Evolutionary conservation across 2,329 filamentous ascomycete genomes (phyloP).

Genomic region (Orbilia oligospora): DNA sequence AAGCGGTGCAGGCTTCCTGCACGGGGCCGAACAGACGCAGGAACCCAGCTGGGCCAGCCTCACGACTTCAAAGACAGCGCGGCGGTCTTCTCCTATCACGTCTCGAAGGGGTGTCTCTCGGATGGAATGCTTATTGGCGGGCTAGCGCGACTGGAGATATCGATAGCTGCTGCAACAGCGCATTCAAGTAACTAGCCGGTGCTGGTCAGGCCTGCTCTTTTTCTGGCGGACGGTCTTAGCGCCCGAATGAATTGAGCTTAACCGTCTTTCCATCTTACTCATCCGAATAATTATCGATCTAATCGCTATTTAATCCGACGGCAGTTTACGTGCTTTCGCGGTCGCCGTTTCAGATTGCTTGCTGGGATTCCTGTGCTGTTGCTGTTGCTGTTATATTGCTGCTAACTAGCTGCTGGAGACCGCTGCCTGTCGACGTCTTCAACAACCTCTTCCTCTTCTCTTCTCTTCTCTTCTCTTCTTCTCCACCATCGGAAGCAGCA

Average conservation of each 20-base stretch:
- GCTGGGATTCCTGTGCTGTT: conserved; percentile 26
- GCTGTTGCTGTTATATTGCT: conserved; percentile 11
- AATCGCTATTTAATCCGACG: conserved; percentile 2
- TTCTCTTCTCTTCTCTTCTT: background rate
- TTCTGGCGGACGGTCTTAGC: conserved; percentile 21
- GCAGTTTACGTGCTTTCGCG: conserved; percentile 33
- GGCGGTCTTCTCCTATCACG: conserved; percentile 12
- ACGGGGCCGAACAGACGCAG: conserved; percentile 24
- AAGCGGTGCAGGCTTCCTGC: conserved; percentile 19
- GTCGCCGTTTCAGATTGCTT: conserved; percentile 24
- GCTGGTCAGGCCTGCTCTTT: conserved; percentile 22
- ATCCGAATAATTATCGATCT: background rate
- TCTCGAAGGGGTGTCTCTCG: conserved; percentile 9
- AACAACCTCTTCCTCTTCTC: background rate
- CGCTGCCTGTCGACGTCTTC: conserved; percentile 16
- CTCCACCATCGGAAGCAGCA: background rate
- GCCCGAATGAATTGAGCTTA: conserved; percentile 17
- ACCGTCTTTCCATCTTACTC: conserved; percentile 8
- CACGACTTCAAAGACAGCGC: background rate
- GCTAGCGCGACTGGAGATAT: conserved; percentile 23
- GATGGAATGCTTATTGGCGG: conserved; percentile 20
- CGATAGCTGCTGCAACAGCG: conserved; percentile 4
- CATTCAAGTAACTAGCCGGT: background rate
- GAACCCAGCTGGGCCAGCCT: background rate
- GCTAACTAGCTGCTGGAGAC: conserved; percentile 8